Evolutionary conservation across 2,329 filamentous ascomycete species (phyloP).

Genomic region (Microdochium nivale): DNA sequence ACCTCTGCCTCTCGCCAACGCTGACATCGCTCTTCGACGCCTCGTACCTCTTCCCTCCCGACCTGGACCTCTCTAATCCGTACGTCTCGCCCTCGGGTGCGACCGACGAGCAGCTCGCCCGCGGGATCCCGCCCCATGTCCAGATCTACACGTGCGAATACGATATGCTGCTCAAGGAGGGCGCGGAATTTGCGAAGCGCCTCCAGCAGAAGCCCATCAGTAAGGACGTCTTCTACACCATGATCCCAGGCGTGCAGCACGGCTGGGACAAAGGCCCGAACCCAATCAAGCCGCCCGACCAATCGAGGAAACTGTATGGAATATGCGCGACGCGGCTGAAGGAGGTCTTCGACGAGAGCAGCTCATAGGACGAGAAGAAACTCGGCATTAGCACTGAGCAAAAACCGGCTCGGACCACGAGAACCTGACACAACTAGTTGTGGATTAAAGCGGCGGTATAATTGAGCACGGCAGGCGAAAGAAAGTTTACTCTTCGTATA

Average conservation of each 20-base stretch:
- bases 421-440: too few relatives aligned
- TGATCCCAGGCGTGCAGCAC: slow-evolving; percentile 50
- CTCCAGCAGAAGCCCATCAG: slow-evolving; percentile 35
- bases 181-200: slow-evolving; percentile 51
- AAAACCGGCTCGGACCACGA: too few relatives aligned
- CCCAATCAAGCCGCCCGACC: slow-evolving; percentile 40
- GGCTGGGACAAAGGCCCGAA: slow-evolving; percentile 62
- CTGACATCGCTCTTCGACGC: slow-evolving; percentile 57
- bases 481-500: too few relatives aligned
- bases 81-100: slow-evolving; percentile 51
- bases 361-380: not conserved
- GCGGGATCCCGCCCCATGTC: slow-evolving; percentile 40
- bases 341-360: slow-evolving; percentile 26
- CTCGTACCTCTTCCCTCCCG: slow-evolving; percentile 48
- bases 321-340: slow-evolving; percentile 43
- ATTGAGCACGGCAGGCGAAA: too few relatives aligned
- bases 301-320: slow-evolving; percentile 43
- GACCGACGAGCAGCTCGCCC: slow-evolving; percentile 36
- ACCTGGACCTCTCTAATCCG: slow-evolving; percentile 39
- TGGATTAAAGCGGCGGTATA: too few relatives aligned
- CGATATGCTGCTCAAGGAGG: slow-evolving; percentile 56
- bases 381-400: not conserved
- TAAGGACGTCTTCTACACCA: slow-evolving; percentile 49
- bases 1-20: slow-evolving; percentile 46
- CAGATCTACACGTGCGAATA: slow-evolving; percentile 55